Conservation (phyloP, 805 yeast species). For the Jamesozyma gamospora region DNA sequence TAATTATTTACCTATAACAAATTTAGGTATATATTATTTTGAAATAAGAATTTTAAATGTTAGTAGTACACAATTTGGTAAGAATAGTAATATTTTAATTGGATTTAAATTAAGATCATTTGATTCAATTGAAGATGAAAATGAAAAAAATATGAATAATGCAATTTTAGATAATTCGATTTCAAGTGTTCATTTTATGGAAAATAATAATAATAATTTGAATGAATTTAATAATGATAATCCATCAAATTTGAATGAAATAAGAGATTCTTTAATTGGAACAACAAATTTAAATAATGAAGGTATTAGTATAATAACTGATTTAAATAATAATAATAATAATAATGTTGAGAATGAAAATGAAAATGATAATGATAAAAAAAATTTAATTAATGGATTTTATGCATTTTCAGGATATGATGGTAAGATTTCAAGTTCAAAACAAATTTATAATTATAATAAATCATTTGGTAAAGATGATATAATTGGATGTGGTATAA, state of each 20-base stretch:
- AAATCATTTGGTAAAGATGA: conserved; percentile 45
- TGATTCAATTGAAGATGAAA: not conserved
- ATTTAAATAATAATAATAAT: not conserved
- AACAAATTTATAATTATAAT: conserved; percentile 14
- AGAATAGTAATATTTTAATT: conserved; percentile 20
- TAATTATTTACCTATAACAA: conserved; percentile 14
- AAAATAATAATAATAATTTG: not conserved
- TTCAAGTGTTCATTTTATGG: conserved; percentile 5
- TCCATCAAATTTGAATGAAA: not conserved
- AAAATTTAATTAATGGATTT: conserved; percentile 7
- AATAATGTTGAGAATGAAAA: not conserved
- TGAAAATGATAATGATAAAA: not conserved
- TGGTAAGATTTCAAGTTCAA: conserved; percentile 21
- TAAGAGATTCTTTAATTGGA: not conserved
- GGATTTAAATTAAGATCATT: conserved; percentile 19
- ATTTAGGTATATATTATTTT: conserved; percentile 23
- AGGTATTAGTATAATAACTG: not conserved
- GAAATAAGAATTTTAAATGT: conserved; percentile 22
- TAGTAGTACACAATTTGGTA: conserved; percentile 20
- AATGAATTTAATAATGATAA: not conserved
- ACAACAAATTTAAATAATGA: not conserved
- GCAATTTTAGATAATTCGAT: conserved; percentile 1
- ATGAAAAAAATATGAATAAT: conserved; percentile 1
- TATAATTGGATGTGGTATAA: conserved; percentile 75
- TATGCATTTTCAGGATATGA: conserved; percentile 25